These are phyloP conservation scores for Acanthamoeba lenticulata DNA, from an alignment of 208 protist genomes.

Conservation along the genomic window DNA sequence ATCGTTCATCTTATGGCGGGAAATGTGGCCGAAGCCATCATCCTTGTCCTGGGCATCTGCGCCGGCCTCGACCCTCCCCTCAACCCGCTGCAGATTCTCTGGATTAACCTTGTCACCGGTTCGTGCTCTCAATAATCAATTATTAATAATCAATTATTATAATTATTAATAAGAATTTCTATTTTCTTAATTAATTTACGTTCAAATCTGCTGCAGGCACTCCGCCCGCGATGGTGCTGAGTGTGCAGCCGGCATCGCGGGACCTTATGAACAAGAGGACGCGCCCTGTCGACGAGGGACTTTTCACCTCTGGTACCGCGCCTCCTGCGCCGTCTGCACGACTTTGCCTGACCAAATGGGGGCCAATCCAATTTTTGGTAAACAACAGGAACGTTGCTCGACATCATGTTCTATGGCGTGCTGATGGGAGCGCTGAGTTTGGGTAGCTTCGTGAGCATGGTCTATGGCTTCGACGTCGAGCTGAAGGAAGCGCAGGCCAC, in stretches of 20 bases:
- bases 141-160: no score
- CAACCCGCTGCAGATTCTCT: conserved; percentile 82
- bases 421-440: background rate
- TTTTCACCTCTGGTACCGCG: background rate
- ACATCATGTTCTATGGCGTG: conserved; percentile 51
- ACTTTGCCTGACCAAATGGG: background rate
- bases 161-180: no score
- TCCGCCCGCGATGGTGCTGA: conserved; percentile 79
- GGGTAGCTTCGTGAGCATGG: conserved; percentile 15
- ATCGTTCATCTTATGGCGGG: conserved; percentile 88
- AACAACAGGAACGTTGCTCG: background rate
- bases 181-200: background rate
- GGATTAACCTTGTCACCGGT: conserved; percentile 83
- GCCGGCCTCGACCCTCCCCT: conserved; percentile 73
- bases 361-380: no score
- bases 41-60: conserved; percentile 68
- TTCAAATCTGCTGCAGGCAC: background rate
- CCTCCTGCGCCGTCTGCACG: background rate
- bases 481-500: conserved; percentile 39
- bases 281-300: background rate
- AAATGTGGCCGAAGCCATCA: conserved; percentile 77
- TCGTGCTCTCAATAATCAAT: background rate
- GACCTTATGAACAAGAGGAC: conserved; percentile 89
- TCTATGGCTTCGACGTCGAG: background rate
- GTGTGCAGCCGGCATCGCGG: conserved; percentile 76